Conservation (phyloP, 345 rosid genomes). For the Hirschfeldia incana region DNA sequence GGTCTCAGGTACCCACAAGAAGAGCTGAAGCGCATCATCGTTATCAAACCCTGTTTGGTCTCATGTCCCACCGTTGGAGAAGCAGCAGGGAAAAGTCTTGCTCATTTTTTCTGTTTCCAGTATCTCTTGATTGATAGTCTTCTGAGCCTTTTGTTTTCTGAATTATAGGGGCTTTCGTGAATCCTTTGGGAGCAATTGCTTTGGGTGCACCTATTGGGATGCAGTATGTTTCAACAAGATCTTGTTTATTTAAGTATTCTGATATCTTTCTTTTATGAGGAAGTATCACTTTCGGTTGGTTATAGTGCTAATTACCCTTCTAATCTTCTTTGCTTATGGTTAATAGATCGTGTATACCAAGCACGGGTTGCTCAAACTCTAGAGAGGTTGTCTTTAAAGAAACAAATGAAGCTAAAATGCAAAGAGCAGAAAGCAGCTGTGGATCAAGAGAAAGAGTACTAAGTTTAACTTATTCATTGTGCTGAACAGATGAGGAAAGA, state of each 20-base stretch:
- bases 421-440: slow-evolving; percentile 69
- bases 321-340: slow-evolving; percentile 19
- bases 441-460: slow-evolving; percentile 42
- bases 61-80: background rate
- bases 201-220: slow-evolving; percentile 82
- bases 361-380: slow-evolving; percentile 47
- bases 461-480: slow-evolving; percentile 1
- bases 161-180: slow-evolving; percentile 60
- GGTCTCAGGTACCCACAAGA: slow-evolving; percentile 81
- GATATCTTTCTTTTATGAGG: too few species aligned
- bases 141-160: too few species aligned
- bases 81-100: too few species aligned
- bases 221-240: slow-evolving; percentile 46
- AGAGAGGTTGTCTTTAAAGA: slow-evolving; percentile 42
- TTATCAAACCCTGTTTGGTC: slow-evolving; percentile 47
- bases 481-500: slow-evolving; percentile 6
- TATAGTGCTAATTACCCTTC: background rate
- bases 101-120: background rate
- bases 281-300: too few species aligned
- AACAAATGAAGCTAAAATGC: slow-evolving; percentile 84
- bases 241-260: too few species aligned
- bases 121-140: too few species aligned
- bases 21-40: slow-evolving; percentile 67
- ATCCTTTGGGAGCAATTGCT: slow-evolving; percentile 75
- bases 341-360: slow-evolving; percentile 47